Evolutionary conservation across 345 rosid genomes (phyloP).

Genomic region (Boechera stricta): DNA sequence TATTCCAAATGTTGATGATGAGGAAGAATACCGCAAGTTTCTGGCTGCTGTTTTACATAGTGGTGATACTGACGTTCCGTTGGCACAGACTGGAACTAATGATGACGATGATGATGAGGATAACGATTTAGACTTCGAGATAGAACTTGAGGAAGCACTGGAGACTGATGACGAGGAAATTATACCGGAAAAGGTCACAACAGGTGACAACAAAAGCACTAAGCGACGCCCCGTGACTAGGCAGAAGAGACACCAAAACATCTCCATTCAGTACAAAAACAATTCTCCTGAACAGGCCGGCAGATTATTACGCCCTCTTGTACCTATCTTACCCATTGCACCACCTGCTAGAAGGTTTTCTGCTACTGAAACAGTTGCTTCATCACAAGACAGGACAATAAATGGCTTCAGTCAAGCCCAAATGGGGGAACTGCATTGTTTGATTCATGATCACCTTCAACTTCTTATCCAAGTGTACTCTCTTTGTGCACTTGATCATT

Average conservation of each 20-base stretch:
- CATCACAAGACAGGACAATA: conserved; percentile 43
- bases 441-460: conserved; percentile 85
- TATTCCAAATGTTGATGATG: conserved; percentile 82
- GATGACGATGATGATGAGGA: conserved; percentile 85
- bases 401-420: conserved; percentile 73
- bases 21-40: conserved; percentile 88
- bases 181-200: conserved; percentile 47
- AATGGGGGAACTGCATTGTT: conserved; percentile 75
- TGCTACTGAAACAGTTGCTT: conserved; percentile 46
- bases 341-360: conserved; percentile 40
- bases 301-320: conserved; percentile 78
- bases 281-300: conserved; percentile 63
- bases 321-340: conserved; percentile 64
- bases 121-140: conserved; percentile 89
- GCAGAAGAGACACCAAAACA: conserved; percentile 71
- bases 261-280: conserved; percentile 51
- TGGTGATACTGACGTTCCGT: conserved; percentile 57
- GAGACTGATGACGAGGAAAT: conserved; percentile 84
- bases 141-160: conserved; percentile 88
- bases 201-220: conserved; percentile 43
- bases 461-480: conserved; percentile 91
- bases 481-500: conserved; percentile 74
- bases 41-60: conserved; percentile 84
- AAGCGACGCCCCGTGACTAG: conserved; percentile 77
- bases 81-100: conserved; percentile 48